Percentiles rank a stretch among this genome's conserved stretches.
These are phyloP conservation scores for Aureobasidium uvarum DNA, from an alignment of 2,329 filamentous ascomycete genomes.

Conservation along the genomic window DNA sequence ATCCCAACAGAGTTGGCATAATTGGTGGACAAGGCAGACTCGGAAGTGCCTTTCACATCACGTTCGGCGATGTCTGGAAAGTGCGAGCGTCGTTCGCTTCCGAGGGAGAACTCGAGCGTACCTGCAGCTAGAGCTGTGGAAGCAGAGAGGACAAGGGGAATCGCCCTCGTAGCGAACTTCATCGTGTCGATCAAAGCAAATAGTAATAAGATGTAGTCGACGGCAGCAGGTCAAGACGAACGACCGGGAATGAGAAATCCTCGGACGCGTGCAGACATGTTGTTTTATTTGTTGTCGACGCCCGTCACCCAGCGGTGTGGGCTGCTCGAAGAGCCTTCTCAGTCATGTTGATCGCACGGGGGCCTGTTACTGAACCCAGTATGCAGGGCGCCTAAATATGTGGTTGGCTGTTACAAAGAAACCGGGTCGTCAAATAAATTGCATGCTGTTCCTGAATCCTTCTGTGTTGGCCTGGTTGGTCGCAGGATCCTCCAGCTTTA, in stretches of 20 bases:
- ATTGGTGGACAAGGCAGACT: not conserved
- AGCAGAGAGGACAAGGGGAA: not conserved
- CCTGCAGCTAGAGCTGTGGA: slow-evolving; percentile 8
- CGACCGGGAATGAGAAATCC: not conserved
- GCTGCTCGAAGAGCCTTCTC: not conserved
- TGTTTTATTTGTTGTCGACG: not conserved
- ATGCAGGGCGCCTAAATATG: slow-evolving; percentile 15
- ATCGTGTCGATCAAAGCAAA: not conserved
- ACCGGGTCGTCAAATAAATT: not conserved
- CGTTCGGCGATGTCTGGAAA: not conserved
- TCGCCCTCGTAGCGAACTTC: not conserved
- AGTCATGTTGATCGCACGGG: not conserved
- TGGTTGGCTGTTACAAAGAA: not conserved
- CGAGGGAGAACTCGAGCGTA: slow-evolving; percentile 7
- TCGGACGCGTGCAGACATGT: not conserved
- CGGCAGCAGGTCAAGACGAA: not conserved
- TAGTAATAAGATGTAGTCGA: not conserved
- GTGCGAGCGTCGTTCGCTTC: not conserved
- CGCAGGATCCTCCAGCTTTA: not conserved
- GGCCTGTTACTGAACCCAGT: not conserved
- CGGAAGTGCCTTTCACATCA: not conserved
- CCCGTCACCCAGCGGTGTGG: not conserved
- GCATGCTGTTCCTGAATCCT: not conserved
- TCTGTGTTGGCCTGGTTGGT: not conserved
- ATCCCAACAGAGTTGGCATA: not conserved